Percentiles rank a stretch among this genome's conserved stretches.
These are phyloP conservation scores for Vaccinium myrtillus DNA, from an alignment of 148 eudicot species.

Conservation along the genomic window DNA sequence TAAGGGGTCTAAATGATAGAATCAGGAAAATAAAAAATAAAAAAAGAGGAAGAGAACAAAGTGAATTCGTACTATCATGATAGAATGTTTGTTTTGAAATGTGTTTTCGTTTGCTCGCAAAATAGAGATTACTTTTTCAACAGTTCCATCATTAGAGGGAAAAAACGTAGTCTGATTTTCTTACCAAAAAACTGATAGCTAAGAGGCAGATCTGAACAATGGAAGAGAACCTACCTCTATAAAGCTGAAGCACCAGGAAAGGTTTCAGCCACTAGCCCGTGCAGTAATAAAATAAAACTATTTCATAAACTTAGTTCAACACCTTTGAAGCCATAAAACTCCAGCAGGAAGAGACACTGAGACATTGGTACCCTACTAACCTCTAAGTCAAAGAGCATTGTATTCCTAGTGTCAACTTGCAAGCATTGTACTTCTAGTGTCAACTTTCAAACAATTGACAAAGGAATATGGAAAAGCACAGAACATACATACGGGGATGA, in stretches of 20 bases:
- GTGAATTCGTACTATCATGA: neutral
- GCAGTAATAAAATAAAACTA: neutral
- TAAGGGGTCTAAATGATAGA: neutral
- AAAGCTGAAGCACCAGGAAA: neutral
- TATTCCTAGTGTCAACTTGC: neutral
- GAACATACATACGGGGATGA: slow-evolving; percentile 77
- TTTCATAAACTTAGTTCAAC: neutral
- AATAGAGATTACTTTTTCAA: neutral
- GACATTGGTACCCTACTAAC: neutral
- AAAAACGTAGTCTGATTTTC: neutral
- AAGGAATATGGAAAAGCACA: slow-evolving; percentile 18
- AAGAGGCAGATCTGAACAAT: neutral
- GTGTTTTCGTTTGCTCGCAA: neutral
- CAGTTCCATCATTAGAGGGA: neutral
- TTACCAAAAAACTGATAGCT: neutral
- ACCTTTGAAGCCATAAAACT: neutral
- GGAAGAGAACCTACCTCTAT: neutral
- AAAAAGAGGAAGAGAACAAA: neutral
- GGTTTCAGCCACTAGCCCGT: neutral
- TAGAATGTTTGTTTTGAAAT: neutral
- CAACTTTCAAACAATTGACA: neutral
- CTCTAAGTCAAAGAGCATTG: neutral
- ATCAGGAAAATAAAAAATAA: neutral
- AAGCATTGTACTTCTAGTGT: neutral
- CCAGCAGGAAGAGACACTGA: neutral